Conservation (phyloP, 2,329 filamentous ascomycete species). For the Lomentospora prolificans region DNA sequence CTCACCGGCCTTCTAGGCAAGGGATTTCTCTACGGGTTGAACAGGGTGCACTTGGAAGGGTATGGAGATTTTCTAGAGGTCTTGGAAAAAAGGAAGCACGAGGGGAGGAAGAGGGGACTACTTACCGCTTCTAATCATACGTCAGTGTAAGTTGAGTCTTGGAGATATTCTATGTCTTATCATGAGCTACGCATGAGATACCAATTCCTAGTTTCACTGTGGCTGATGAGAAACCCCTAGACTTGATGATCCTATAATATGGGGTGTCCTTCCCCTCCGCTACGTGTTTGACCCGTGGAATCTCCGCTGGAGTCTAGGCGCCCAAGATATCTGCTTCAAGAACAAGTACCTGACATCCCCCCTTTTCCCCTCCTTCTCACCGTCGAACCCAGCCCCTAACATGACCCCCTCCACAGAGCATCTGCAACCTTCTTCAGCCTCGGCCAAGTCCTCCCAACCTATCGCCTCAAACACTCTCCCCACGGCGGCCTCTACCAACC, state of each 20-base stretch:
- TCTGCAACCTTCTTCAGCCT: constrained; percentile 73
- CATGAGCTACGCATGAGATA: too few relatives aligned
- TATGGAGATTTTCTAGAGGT: constrained; percentile 65
- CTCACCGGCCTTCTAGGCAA: constrained; percentile 61
- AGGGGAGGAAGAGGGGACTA: constrained; percentile 61
- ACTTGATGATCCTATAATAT: constrained; percentile 87
- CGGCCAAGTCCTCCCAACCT: constrained; percentile 84
- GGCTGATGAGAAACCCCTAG: too few relatives aligned
- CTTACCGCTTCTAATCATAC: constrained; percentile 55
- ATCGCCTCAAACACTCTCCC: constrained; percentile 67
- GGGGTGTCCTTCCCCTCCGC: constrained; percentile 73
- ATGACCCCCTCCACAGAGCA: constrained; percentile 35
- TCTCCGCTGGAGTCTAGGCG: constrained; percentile 80
- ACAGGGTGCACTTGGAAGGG: constrained; percentile 66
- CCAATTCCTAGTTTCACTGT: too few relatives aligned
- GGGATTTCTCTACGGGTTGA: constrained; percentile 65
- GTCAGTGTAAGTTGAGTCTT: constrained; percentile 26
- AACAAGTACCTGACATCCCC: constrained; percentile 50
- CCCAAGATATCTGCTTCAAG: constrained; percentile 91
- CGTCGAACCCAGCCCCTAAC: constrained; percentile 1
- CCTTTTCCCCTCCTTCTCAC: not conserved
- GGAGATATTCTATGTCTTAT: too few relatives aligned
- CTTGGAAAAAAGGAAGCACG: constrained; percentile 60
- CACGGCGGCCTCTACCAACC: constrained; percentile 84
- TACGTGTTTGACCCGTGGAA: constrained; percentile 65